These are phyloP conservation scores for Zygoascus flipseniorum DNA, from an alignment of 805 yeast genomes.

Conservation along the genomic window DNA sequence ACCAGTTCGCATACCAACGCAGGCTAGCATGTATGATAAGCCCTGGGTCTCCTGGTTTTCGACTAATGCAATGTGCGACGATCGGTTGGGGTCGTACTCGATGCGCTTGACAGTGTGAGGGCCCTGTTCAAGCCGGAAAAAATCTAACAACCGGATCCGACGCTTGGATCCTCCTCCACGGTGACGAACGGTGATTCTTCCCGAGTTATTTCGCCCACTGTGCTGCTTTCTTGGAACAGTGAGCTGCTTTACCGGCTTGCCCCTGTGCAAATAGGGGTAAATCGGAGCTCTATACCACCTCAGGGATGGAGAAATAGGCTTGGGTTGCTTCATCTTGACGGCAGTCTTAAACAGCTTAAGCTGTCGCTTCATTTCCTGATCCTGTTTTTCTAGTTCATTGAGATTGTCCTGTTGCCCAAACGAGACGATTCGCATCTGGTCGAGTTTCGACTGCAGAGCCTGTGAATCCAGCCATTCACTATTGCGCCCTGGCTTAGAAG, in stretches of 20 bases:
- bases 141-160: constrained; percentile 77
- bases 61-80: constrained; percentile 84
- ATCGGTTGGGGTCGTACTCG: constrained; percentile 92
- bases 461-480: constrained; percentile 1
- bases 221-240: constrained; percentile 64
- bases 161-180: constrained; percentile 96
- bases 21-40: constrained; percentile 75
- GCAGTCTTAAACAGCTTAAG: constrained; percentile 61
- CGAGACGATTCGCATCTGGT: constrained; percentile 15
- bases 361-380: constrained; percentile 61
- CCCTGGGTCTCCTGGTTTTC: constrained; percentile 54
- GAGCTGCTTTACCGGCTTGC: constrained; percentile 67
- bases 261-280: constrained; percentile 79
- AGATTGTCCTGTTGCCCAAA: constrained; percentile 24
- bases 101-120: constrained; percentile 74
- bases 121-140: constrained; percentile 57
- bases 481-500: no score
- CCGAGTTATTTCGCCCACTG: constrained; percentile 86
- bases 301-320: constrained; percentile 78
- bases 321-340: constrained; percentile 63
- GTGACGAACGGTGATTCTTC: constrained; percentile 85
- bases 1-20: constrained; percentile 89
- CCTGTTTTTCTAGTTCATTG: constrained; percentile 75
- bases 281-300: constrained; percentile 85
- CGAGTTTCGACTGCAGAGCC: constrained; percentile 10